Evolutionary conservation across 139 green algal genomes (phyloP), one percentile per base, ranked within the genome.

Genomic region (Volvox reticuliferus): DNA sequence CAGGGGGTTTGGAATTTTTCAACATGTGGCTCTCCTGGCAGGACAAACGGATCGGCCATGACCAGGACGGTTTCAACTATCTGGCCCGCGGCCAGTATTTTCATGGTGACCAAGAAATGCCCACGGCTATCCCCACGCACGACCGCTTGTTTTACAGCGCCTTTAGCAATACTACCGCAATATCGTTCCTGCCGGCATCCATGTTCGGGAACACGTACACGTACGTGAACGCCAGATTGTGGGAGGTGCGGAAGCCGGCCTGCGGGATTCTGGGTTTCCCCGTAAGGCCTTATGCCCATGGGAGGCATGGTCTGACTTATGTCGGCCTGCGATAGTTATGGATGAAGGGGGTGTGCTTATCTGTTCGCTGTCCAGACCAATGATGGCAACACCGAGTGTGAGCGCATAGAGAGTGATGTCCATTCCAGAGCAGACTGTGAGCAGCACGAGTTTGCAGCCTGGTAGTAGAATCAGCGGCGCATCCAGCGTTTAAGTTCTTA

Each of bases 1-100:
- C 35, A 0, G 81, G 55, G n/a, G 92, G 92, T 24, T 13, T 87
- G 44, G 68, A 55, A 1, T 93, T 94, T 77, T 93, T 94, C 69
- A 18, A 55, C 44, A 14, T 71, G 33, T 94, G 92, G 92, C 86
- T 94, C 16, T 12, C 24, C 17, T 75, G n/a, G 82, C 68, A 92
- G 50, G 65, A 55, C 55, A 62, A 80, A 50, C 87, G 88, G 30
- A 79, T 91, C 35, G 92, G 92, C 0, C 92, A 94, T 80, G 92
- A 94, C 82, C 92, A 94, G 82, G 92, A 94, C 79, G 92, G 90
- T 12, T 84, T 94, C 32, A 94, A 94, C 76, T 81, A 28, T 13
- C 17, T 94, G 28, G 87, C 26, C 2, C 50, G 86, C 1, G 83
- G 83, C 33, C 5, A 13, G 33, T 44, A 28, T 14, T 88, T 92